Base-by-base conservation (phyloP, 768 basidiomycete species). In the Suillus lakei region DNA sequence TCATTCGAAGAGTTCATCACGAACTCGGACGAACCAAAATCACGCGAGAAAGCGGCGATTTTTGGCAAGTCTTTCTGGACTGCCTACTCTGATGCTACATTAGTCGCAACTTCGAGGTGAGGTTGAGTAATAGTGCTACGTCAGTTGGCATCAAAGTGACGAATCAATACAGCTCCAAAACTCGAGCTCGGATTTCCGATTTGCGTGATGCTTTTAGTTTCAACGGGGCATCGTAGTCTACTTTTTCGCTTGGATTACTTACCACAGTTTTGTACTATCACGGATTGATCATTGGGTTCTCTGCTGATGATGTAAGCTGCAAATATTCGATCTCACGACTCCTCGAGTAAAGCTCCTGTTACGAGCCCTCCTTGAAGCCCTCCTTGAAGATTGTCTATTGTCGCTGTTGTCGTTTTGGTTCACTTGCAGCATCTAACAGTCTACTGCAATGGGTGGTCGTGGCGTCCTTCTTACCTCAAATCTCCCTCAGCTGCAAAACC, bases 401-500 rank as follows among this genome's bases (percentile, higher is more conserved):
- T 39, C 58, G 18, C 15, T 28, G 38, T 3, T 3, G 30, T 32
- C 32, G 32, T 3, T 32, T 32, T 32, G 6, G 32, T 54, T 54
- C 21, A 12, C 30, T n/a, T 32, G 30, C 53, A 32, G 21, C 5
- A 34, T 54, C 26, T 58, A 39, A 18, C 38, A 28, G 9, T 59
- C 58, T 59, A 18, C 38, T 39, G 16, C 28, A 28, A 59, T 59
- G 58, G 38, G 58, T 59, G 85, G 82, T 69, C 84, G 93, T 64
- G 92, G 92, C 58, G 83, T 91, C 60, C 84, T 95, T 63, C 85
- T 97, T 69, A 91, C 93, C 38, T 87, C 92, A 18, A 97, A 97
- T 73, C 86, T 98, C 10, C 96, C 98, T 0, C 95, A 98, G 74
- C 85, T 99, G 9, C 97, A 99, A 77, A 98, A 98, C 75, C 84